Percentiles rank a stretch among this genome's conserved stretches.
Evolutionary conservation across 129 eudicot genomes (phyloP).

Genomic region (Sambucus nigra): DNA sequence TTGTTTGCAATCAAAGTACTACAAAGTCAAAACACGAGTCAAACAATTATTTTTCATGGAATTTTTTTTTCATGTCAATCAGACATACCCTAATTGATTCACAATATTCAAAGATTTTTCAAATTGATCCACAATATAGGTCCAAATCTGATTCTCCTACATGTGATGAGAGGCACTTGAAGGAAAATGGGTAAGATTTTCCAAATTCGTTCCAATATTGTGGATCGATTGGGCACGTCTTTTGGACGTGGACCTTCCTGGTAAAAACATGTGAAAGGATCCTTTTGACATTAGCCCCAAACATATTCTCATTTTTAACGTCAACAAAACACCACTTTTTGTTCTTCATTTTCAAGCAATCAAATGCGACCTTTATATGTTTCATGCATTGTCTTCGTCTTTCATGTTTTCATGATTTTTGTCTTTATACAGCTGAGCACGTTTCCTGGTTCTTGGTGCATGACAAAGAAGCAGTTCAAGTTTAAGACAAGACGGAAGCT

Average conservation of each 20-base stretch:
- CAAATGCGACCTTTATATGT: background rate
- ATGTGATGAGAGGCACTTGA: background rate
- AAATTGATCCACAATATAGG: no score
- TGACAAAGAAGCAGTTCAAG: slow-evolving; percentile 60
- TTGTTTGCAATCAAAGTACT: no score
- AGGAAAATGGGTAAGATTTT: no score
- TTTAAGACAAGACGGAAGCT: slow-evolving; percentile 38
- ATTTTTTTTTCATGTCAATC: no score
- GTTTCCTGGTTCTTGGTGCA: slow-evolving; percentile 79
- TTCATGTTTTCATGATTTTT: background rate
- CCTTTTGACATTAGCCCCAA: background rate
- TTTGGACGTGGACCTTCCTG: background rate
- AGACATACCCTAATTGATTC: no score
- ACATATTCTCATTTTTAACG: no score
- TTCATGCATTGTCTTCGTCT: background rate
- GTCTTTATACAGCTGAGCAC: slow-evolving; percentile 66
- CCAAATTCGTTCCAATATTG: background rate
- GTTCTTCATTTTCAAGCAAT: no score
- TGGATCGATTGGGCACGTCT: background rate
- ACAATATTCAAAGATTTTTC: no score
- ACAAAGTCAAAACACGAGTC: no score
- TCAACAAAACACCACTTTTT: no score
- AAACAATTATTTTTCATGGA: no score
- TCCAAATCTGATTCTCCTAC: background rate
- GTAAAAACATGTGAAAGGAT: background rate